Conservation (phyloP, 768 basidiomycete genomes). For the Rhizopogon vulgaris region DNA sequence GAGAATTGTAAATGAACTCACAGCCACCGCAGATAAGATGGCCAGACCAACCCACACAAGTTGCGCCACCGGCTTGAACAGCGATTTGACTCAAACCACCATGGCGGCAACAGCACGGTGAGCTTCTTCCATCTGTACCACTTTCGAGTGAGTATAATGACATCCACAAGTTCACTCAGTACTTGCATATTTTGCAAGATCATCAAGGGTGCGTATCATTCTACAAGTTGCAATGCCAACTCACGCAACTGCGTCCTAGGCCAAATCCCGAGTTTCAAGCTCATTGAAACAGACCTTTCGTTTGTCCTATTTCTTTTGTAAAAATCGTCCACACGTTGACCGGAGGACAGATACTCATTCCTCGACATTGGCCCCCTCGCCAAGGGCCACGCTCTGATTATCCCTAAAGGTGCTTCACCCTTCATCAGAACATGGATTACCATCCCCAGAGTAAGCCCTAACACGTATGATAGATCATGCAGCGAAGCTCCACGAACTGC, state of each 20-base stretch:
- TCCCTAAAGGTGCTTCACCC: slow-evolving; percentile 74
- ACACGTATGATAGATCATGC: slow-evolving; percentile 57
- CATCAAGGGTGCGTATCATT: slow-evolving; percentile 57
- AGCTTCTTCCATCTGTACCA: not conserved
- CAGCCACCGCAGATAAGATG: no score
- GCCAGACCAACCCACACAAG: not conserved
- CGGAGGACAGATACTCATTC: slow-evolving; percentile 62
- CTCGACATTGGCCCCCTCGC: slow-evolving; percentile 89
- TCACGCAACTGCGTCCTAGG: slow-evolving; percentile 37
- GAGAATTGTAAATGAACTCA: no score
- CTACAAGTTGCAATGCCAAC: not conserved
- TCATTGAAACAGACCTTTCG: slow-evolving; percentile 70
- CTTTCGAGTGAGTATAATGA: not conserved
- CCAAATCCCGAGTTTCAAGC: slow-evolving; percentile 85
- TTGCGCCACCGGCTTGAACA: no score
- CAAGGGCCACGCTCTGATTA: slow-evolving; percentile 86
- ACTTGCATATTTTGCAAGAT: slow-evolving; percentile 94
- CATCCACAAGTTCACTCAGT: slow-evolving; percentile 41
- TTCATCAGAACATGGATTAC: not conserved
- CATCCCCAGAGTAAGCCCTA: not conserved
- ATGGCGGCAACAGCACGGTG: not conserved
- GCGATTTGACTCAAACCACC: not conserved
- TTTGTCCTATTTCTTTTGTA: slow-evolving; percentile 29
- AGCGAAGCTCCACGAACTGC: slow-evolving; percentile 79
- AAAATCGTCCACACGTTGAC: not conserved